Conservation (phyloP, 768 basidiomycete genomes). For the Pleurotus tuber-regium region DNA sequence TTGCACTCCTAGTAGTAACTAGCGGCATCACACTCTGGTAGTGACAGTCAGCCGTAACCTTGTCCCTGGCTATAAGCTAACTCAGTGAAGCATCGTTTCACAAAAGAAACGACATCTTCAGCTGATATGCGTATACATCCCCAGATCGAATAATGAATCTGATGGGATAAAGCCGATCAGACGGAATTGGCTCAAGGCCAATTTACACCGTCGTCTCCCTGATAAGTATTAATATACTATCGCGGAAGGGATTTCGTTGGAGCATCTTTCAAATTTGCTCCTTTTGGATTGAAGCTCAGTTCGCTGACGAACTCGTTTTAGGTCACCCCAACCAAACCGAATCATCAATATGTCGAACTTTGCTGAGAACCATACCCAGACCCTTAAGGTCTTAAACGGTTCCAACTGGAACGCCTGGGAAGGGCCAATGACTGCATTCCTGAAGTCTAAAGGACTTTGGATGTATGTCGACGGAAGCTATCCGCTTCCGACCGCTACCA, state of each 20-base stretch:
- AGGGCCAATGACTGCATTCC: background rate
- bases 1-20: background rate
- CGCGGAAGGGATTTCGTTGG: background rate
- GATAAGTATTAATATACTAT: background rate
- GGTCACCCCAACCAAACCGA: background rate
- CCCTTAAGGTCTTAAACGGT: background rate
- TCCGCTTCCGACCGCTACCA: background rate
- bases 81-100: background rate
- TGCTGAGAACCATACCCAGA: background rate
- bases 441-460: constrained; percentile 1
- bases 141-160: background rate
- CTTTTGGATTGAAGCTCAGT: background rate
- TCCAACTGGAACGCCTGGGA: background rate
- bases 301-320: background rate
- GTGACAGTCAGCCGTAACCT: background rate
- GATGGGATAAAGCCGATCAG: background rate
- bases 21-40: background rate
- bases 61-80: background rate
- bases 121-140: background rate
- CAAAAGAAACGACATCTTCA: too few relatives aligned
- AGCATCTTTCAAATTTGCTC: background rate
- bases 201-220: background rate
- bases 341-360: background rate
- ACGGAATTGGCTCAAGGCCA: background rate
- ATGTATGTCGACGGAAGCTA: background rate